Base-by-base conservation (phyloP, 208 protist species). In the Wallacemonas sp. region DNA sequence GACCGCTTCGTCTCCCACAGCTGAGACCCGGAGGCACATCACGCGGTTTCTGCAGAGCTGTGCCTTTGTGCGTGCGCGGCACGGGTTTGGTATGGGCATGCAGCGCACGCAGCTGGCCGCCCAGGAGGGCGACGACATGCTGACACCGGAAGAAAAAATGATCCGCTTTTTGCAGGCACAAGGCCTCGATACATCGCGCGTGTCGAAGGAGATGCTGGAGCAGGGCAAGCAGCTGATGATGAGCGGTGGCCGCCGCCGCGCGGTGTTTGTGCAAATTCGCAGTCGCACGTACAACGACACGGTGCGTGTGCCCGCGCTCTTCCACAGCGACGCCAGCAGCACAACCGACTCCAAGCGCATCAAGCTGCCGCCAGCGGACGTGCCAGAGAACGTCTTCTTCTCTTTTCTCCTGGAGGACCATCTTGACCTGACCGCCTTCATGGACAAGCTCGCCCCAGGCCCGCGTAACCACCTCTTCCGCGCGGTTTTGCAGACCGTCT, bases 1-100 rank as follows among this genome's bases (percentile, higher is more conserved):
- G n/a, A n/a, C n/a, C n/a, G n/a, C n/a, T n/a, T n/a, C n/a, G n/a
- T n/a, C n/a, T n/a, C n/a, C n/a, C n/a, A n/a, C n/a, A n/a, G n/a
- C n/a, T n/a, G n/a, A n/a, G n/a, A n/a, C n/a, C n/a, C n/a, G n/a
- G n/a, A n/a, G n/a, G n/a, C 68, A 73, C 53, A 44, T 86, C 22
- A 22, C 71, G 12, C 41, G 30, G 24, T 69, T 90, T 39, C 58
- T 94, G 5, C 70, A 77, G 45, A 80, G 72, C 8, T 80, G 67
- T 42, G 75, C 83, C 19, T 94, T 89, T 75, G 85, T 94, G 15
- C 75, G 88, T 17, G 72, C 81, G 11, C 82, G 85, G 5, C 88
- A 94, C 64, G 84, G 85, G 39, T 94, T 94, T 64, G 88, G 88
- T 22, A 84, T 94, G 81, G 88, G 88, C 56, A 79, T 90, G 80